A percentile compares a stretch with the other conserved stretches of the same genome.
Conservation (phyloP, 116 monocot species). For the Cymodocea nodosa region DNA sequence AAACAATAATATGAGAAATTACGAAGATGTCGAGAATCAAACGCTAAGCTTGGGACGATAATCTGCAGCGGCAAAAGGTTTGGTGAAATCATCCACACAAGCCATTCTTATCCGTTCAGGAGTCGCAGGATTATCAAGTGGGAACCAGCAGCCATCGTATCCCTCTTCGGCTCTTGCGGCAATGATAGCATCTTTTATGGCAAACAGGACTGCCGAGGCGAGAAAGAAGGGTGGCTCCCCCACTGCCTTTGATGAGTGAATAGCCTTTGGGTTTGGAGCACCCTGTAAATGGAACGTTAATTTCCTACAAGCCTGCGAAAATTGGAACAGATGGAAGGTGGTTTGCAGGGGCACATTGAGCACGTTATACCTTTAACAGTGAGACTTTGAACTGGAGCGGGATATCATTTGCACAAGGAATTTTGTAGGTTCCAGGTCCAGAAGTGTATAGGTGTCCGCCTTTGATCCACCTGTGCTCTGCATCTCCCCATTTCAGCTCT, state of each 20-base stretch:
- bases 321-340: too few relatives aligned
- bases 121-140: constrained; percentile 86
- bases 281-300: constrained; percentile 21
- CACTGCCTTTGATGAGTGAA: constrained; percentile 94
- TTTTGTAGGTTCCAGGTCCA: constrained; percentile 89
- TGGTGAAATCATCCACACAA: constrained; percentile 69
- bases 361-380: constrained; percentile 61
- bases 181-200: constrained; percentile 83
- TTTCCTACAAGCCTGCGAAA: too few relatives aligned
- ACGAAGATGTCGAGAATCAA: constrained; percentile 11
- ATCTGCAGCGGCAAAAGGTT: constrained; percentile 32
- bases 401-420: constrained; percentile 86
- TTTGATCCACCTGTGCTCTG: constrained; percentile 79
- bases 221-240: constrained; percentile 98
- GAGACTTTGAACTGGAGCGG: constrained; percentile 87
- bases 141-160: constrained; percentile 63
- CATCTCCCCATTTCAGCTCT: constrained; percentile 98
- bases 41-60: constrained; percentile 79
- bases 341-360: too few relatives aligned
- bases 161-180: constrained; percentile 83
- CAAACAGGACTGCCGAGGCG: constrained; percentile 73
- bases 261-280: constrained; percentile 71
- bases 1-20: too few relatives aligned
- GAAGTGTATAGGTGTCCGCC: constrained; percentile 70
- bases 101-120: constrained; percentile 99